Conservation (phyloP, 768 basidiomycete species). For the Panellus pusillus region DNA sequence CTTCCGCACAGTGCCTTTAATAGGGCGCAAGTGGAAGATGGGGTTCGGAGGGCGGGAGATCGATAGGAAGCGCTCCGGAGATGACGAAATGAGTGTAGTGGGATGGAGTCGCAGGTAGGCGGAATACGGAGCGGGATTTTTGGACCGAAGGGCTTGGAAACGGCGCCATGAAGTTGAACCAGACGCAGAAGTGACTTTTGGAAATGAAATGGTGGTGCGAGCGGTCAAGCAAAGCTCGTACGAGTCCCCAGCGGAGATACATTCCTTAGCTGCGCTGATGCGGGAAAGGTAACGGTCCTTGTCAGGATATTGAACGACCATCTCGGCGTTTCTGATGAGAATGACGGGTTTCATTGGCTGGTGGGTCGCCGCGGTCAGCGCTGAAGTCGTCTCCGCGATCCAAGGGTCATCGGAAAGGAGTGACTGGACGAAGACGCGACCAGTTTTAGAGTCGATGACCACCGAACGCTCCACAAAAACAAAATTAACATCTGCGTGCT, state of each 20-base stretch:
- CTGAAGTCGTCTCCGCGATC: conserved; percentile 45
- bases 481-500: conserved; percentile 72
- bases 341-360: conserved; percentile 4
- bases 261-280: conserved; percentile 71
- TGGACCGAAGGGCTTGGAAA: conserved; percentile 66
- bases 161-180: conserved; percentile 66
- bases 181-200: conserved; percentile 29
- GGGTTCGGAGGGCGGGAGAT: conserved; percentile 65
- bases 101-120: conserved; percentile 78
- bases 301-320: conserved; percentile 53
- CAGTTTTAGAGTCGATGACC: conserved; percentile 57
- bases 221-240: conserved; percentile 94
- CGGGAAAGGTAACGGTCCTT: conserved; percentile 61
- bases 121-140: conserved; percentile 89
- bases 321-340: conserved; percentile 8
- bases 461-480: conserved; percentile 79
- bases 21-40: conserved; percentile 83
- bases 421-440: conserved; percentile 62
- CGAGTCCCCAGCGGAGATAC: conserved; percentile 80
- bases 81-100: conserved; percentile 79
- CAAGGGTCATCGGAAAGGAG: conserved; percentile 62
- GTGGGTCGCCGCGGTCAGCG: conserved; percentile 28
- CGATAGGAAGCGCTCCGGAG: conserved; percentile 89
- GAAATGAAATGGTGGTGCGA: conserved; percentile 57
- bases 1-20: conserved; percentile 89